These are phyloP conservation scores for Micromonas commoda DNA, from an alignment of 139 green algal species.

Conservation along the genomic window DNA sequence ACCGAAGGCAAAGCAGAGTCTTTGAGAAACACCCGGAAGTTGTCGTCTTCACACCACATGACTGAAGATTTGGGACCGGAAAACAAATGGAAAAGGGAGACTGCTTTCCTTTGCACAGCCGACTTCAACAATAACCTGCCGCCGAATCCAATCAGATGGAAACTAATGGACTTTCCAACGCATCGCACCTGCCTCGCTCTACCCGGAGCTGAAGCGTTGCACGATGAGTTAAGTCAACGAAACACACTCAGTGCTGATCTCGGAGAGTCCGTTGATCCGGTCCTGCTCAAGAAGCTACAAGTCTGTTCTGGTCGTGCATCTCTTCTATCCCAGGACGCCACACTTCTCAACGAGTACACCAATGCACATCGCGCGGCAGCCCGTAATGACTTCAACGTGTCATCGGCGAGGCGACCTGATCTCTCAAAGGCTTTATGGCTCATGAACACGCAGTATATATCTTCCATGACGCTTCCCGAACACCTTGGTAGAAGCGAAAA, in stretches of 20 bases:
- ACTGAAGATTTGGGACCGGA: too few species aligned
- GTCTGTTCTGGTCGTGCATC: too few species aligned
- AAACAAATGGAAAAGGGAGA: constrained; percentile 18
- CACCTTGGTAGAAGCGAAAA: neutral
- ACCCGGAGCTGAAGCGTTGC: neutral
- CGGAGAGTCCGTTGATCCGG: constrained; percentile 3
- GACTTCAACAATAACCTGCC: constrained; percentile 21
- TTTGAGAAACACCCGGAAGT: neutral
- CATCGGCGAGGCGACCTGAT: neutral
- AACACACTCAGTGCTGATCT: too few species aligned
- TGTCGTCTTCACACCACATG: too few species aligned
- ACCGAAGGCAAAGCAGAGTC: too few species aligned
- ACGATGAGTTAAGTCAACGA: too few species aligned
- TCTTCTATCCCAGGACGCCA: too few species aligned
- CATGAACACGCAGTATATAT: constrained; percentile 28
- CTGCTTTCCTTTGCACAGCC: constrained; percentile 10
- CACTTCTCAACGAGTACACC: neutral
- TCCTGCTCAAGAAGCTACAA: too few species aligned
- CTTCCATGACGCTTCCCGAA: neutral
- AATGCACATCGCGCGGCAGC: neutral
- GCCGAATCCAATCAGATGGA: neutral
- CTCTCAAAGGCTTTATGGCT: constrained; percentile 8
- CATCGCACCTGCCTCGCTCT: neutral
- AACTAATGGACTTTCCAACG: neutral
- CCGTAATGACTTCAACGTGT: neutral